Conservation (phyloP, 2,329 filamentous ascomycete species). For the Calycina marina region DNA sequence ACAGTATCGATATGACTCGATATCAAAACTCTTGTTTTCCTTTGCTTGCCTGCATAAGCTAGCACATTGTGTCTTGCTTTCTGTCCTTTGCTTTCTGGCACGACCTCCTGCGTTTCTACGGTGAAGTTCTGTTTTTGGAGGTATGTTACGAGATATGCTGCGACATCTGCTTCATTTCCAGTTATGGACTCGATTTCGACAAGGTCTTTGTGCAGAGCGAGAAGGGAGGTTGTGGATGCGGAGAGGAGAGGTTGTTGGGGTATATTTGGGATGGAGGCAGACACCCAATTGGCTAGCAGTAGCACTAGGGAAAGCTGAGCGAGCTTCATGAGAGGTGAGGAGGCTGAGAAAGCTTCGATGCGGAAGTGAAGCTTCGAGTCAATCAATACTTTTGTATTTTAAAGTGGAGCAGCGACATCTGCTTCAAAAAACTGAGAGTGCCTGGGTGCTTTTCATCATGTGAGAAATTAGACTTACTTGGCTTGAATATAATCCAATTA, state of each 20-base stretch:
- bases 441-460: too few species aligned
- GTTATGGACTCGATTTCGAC: slow-evolving; percentile 47
- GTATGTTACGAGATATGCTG: slow-evolving; percentile 41
- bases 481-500: too few species aligned
- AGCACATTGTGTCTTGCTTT: slow-evolving; percentile 38
- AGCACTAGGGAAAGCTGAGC: slow-evolving; percentile 4
- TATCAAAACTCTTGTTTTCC: slow-evolving; percentile 34
- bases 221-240: slow-evolving; percentile 23
- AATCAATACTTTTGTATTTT: too few species aligned
- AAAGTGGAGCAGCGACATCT: too few species aligned
- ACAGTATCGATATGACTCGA: slow-evolving; percentile 53
- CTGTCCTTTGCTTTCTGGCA: slow-evolving; percentile 8
- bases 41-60: slow-evolving; percentile 37
- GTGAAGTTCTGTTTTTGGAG: slow-evolving; percentile 42
- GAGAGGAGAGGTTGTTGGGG: slow-evolving; percentile 10
- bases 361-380: too few species aligned
- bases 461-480: too few species aligned
- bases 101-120: slow-evolving; percentile 41
- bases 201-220: slow-evolving; percentile 48
- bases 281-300: slow-evolving; percentile 8
- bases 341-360: too few species aligned
- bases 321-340: too few species aligned
- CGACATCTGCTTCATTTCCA: slow-evolving; percentile 43
- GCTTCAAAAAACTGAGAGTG: too few species aligned
- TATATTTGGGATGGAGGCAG: slow-evolving; percentile 6